Evolutionary conservation across 768 basidiomycete genomes (phyloP), one percentile per base, ranked within the genome.

Genomic region (Boletus rubropictus): DNA sequence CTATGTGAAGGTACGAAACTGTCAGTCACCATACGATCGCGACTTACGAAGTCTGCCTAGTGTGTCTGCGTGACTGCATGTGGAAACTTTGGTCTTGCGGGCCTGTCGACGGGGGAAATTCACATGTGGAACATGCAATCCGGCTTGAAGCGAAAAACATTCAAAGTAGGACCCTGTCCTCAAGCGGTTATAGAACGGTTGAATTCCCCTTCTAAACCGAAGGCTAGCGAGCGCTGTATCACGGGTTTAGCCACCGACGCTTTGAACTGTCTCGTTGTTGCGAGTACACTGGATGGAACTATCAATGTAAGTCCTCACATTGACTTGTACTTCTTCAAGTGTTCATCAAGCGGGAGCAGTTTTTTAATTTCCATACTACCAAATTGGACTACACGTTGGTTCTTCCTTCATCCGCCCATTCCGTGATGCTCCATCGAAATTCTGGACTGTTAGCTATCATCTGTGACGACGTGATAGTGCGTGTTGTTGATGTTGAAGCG

Each of bases 101-200:
- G 91, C 21, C 86, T 86, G 1, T 88, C 89, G 2, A 84, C 80
- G 0, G 88, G 89, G 2, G 76, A 75, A 21, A 86, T 98, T 32
- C 66, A 81, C 48, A 84, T 94, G 84, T 98, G 91, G 87, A 99
- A 97, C 62, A 82, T 99, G 82, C 95, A 99, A 66, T 92, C 89
- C 4, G 96, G 96, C 2, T 77, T 93, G 48, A 78, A 79, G 56
- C 76, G 95, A 37, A 89, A 86, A 67, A 74, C 77, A 2, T 97
- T 89, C 63, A 70, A 74, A 50, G 59, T 95, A 20, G 86, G 84
- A 0, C 65, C 76, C 18, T 79, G 76, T 58, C 85, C 86, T 20
- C 65, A 74, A 18, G 80, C 79, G 51, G 75, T 75, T 7, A 55
- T 68, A 7, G 72, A 68, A 42, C 71, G 77, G 7, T 67, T 74